phyloP scores from a whole-genome alignment of 1,284 basidiomycete species.

The Tilletia walkeri region DNA sequence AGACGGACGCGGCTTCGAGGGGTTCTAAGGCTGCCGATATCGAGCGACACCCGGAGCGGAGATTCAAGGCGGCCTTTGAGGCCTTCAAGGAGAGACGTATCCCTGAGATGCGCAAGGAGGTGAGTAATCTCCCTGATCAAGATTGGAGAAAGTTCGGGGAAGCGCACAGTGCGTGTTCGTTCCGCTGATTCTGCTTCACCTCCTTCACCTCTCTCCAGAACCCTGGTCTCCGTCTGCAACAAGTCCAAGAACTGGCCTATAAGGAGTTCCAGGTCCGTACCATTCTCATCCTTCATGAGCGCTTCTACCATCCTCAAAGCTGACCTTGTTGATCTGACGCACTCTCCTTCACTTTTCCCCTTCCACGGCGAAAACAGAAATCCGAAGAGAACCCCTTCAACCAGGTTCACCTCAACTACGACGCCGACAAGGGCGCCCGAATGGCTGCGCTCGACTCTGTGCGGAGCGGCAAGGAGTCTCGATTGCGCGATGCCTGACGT shows the following conservation, averaged over 20 bases:
- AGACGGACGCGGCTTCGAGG: conserved; percentile 80
- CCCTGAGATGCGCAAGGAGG: conserved; percentile 71
- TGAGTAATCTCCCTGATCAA: conserved; percentile 24
- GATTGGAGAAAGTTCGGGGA: background rate
- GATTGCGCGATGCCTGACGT: conserved; percentile 19
- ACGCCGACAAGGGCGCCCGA: conserved; percentile 78
- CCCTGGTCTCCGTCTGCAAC: conserved; percentile 77
- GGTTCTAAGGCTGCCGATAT: conserved; percentile 68
- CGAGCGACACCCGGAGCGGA: conserved; percentile 89
- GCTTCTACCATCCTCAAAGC: background rate
- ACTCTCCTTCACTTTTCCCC: too few relatives aligned
- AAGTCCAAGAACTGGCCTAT: conserved; percentile 65
- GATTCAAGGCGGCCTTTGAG: conserved; percentile 74
- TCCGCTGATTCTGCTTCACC: background rate
- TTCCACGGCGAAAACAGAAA: conserved; percentile 62
- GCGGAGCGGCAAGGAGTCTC: conserved; percentile 40
- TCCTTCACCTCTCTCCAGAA: conserved; percentile 60
- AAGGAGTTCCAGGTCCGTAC: conserved; percentile 37
- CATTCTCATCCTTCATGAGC: background rate
- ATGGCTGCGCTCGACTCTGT: conserved; percentile 66
- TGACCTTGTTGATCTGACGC: background rate
- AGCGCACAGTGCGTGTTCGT: too few relatives aligned
- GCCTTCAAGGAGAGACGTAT: conserved; percentile 87
- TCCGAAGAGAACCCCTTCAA: conserved; percentile 81
- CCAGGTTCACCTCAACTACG: conserved; percentile 65